phyloP scores from a whole-genome alignment of 306 rosid species.

The Neltuma alba region DNA sequence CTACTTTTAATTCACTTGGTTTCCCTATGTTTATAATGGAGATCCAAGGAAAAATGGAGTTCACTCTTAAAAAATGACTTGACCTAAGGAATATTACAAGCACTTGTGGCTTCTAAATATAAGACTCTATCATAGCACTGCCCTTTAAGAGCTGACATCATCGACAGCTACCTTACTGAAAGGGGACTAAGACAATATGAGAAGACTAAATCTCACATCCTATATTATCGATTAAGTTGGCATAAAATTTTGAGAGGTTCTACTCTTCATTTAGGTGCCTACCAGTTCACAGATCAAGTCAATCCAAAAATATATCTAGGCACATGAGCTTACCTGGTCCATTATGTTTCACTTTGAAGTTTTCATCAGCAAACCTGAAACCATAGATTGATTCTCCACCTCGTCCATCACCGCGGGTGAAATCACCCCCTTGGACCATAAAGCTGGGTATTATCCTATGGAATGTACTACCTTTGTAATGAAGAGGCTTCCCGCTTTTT shows the following conservation, averaged over 20 bases:
- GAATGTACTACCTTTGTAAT: slow-evolving; percentile 65
- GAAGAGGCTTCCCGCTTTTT: slow-evolving; percentile 56
- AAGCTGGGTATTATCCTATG: slow-evolving; percentile 70
- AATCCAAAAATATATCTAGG: neutral
- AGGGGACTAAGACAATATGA: neutral
- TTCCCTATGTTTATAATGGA: neutral
- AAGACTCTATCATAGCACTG: neutral
- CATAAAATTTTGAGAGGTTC: neutral
- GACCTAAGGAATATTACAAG: neutral
- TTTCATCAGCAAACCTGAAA: slow-evolving; percentile 62
- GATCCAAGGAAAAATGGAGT: neutral
- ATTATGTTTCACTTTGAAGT: slow-evolving; percentile 62
- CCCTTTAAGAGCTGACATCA: neutral
- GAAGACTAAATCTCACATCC: neutral
- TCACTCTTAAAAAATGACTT: neutral
- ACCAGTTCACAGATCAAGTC: neutral
- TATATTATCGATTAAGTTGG: neutral
- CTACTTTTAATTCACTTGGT: neutral
- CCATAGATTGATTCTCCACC: slow-evolving; percentile 77
- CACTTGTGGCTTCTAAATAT: neutral
- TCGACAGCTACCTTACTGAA: neutral
- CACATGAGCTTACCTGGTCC: slow-evolving; percentile 58
- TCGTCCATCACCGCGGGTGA: slow-evolving; percentile 68
- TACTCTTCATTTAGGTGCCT: neutral
- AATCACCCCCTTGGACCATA: slow-evolving; percentile 81